A percentile compares a stretch with the other conserved stretches of the same genome.
These are phyloP conservation scores for Pseudocercospora vitis DNA, from an alignment of 2,329 filamentous ascomycete species.

Conservation along the genomic window DNA sequence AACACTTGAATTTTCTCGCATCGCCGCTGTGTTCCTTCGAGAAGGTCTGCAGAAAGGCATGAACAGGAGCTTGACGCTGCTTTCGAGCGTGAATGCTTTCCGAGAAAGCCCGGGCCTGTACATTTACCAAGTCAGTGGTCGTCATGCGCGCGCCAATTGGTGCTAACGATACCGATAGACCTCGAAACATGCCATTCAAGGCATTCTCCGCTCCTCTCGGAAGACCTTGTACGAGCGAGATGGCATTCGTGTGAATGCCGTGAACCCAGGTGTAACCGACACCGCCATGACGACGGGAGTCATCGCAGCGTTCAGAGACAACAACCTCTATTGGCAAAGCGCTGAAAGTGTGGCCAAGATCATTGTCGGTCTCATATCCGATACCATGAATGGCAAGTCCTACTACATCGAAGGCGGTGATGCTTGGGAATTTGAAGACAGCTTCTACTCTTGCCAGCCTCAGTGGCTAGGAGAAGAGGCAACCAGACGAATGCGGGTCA, in stretches of 20 bases:
- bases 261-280: constrained; percentile 48
- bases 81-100: constrained; percentile 52
- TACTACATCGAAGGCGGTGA: constrained; percentile 48
- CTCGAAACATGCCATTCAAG: constrained; percentile 32
- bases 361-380: constrained; percentile 35
- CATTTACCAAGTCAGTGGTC: constrained; percentile 41
- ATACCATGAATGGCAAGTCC: constrained; percentile 43
- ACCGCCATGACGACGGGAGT: constrained; percentile 37
- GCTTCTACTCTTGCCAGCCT: constrained; percentile 43
- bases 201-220: constrained; percentile 28
- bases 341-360: constrained; percentile 28
- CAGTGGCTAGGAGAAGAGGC: constrained; percentile 46
- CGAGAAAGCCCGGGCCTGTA: constrained; percentile 51
- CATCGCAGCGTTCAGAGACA: constrained; percentile 22
- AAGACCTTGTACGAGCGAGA: constrained; percentile 30
- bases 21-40: constrained; percentile 53
- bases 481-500: constrained; percentile 28
- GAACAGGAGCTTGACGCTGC: constrained; percentile 46
- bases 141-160: neutral
- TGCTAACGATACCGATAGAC: constrained; percentile 15
- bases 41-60: constrained; percentile 37
- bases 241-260: constrained; percentile 42
- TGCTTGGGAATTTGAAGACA: constrained; percentile 49
- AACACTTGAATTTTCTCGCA: constrained; percentile 47
- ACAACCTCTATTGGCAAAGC: constrained; percentile 24